These are phyloP conservation scores for Blastosporella zonata DNA, from an alignment of 1,284 basidiomycete species.

Conservation along the genomic window DNA sequence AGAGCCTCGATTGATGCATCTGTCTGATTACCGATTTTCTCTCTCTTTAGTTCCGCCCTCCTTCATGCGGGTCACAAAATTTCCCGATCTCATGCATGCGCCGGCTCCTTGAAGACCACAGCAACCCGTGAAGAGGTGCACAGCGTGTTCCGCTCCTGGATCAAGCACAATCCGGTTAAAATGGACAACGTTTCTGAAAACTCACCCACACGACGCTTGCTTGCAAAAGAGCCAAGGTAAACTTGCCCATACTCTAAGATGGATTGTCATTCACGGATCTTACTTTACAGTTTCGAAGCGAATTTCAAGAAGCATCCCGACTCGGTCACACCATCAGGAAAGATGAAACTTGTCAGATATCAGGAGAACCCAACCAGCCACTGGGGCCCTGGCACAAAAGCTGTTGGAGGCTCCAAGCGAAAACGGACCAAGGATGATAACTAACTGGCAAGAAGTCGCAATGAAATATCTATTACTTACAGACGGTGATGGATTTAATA, in stretches of 20 bases:
- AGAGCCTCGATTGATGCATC: conserved; percentile 29
- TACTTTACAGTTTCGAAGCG: conserved; percentile 51
- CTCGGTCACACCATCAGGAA: conserved; percentile 54
- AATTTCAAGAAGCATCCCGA: conserved; percentile 75
- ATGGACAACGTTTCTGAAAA: conserved; percentile 74
- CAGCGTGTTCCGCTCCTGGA: conserved; percentile 84
- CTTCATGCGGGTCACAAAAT: conserved; percentile 83
- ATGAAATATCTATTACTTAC: background rate
- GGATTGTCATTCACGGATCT: conserved; percentile 5
- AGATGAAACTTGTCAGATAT: conserved; percentile 82
- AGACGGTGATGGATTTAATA: background rate
- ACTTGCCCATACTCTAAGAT: background rate
- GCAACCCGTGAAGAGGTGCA: conserved; percentile 74
- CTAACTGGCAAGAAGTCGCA: background rate
- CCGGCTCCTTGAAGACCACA: conserved; percentile 91
- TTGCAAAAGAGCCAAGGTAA: conserved; percentile 67
- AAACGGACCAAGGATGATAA: conserved; percentile 33
- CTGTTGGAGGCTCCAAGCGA: conserved; percentile 45
- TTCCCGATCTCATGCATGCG: conserved; percentile 85
- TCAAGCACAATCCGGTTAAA: conserved; percentile 80
- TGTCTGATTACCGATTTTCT: background rate
- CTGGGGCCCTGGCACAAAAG: conserved; percentile 87
- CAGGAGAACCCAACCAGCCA: conserved; percentile 88
- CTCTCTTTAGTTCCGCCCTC: conserved; percentile 76
- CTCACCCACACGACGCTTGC: conserved; percentile 64